Evolutionary conservation across 2,329 filamentous ascomycete species (phyloP).

Genomic region (Fusarium luffae): DNA sequence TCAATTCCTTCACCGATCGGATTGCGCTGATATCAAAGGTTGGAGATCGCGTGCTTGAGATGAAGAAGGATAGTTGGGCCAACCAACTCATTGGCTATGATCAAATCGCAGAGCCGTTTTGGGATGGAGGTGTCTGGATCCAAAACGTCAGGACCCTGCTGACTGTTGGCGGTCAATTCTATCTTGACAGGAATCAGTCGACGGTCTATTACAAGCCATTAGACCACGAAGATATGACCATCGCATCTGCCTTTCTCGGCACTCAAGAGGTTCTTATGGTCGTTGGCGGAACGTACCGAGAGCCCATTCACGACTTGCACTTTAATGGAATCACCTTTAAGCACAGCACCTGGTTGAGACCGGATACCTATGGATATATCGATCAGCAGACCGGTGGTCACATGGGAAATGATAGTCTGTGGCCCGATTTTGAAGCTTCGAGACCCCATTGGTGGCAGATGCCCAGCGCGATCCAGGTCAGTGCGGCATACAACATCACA

Average conservation of each 20-base stretch:
- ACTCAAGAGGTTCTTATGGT: background rate
- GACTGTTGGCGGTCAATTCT: background rate
- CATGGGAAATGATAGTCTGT: constrained; percentile 5
- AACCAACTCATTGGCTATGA: constrained; percentile 13
- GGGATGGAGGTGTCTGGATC: constrained; percentile 9
- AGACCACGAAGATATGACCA: background rate
- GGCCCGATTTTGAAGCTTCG: background rate
- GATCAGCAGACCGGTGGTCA: constrained; percentile 6
- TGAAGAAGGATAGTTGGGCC: constrained; percentile 2
- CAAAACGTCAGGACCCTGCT: constrained; percentile 6
- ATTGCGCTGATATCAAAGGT: background rate
- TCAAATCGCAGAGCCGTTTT: constrained; percentile 6
- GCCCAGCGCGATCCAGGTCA: constrained; percentile 2
- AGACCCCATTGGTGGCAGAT: constrained; percentile 17
- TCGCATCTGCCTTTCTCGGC: background rate
- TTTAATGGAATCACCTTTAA: background rate
- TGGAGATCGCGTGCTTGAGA: background rate
- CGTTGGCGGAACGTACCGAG: background rate
- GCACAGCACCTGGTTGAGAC: constrained; percentile 3
- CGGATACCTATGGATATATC: background rate
- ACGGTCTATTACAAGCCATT: background rate
- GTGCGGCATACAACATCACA: background rate
- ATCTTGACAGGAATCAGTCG: background rate
- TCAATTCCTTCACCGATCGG: constrained; percentile 4
- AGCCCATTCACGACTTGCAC: background rate